Base-by-base conservation (phyloP, 805 yeast species). In the Alloascoidea africana region DNA sequence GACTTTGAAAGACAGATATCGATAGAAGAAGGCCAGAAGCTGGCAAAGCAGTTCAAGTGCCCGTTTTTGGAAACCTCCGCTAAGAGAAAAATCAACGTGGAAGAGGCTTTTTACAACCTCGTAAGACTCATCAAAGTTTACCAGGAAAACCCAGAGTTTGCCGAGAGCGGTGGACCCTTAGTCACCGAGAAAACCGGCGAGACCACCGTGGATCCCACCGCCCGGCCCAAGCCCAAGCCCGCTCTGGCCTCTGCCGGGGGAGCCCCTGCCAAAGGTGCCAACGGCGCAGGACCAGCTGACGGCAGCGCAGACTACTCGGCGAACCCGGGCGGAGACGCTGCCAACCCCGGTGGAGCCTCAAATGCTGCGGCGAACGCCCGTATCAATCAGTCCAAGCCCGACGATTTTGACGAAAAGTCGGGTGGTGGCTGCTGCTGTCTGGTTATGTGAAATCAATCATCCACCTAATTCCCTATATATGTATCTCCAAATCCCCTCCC, bases 1-100 rank as follows among this genome's bases (percentile, higher is more conserved):
- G 87, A 78, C 46, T 69, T 67, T 36, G 80, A 75, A 47, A 68
- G 94, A 54, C 84, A 79, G 51, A 30, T 82, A 3, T 65, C 77
- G 32, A 68, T 58, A 46, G 80, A 73, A 47, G 84, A 76, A 50
- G 86, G 82, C 18, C 49, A 58, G 34, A 60, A 59, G 40, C 61
- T 82, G 44, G 87, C 89, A 27, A 69, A 65, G 44, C 66, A 68
- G 42, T 71, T 81, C 56, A 65, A 69, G 42, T 74, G 82, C 43
- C 79, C 78, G 27, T 91, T 87, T 54, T 68, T 87, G 47, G 98
- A 91, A 59, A 84, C 97, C 1, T 76, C 89, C 32, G 97, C 97
- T 16, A 91, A 91, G 57, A 83, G 80, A 49, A 77, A 94, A 42
- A 69, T 79, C 46, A 87, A 91, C 49, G 96, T 91, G 34, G 93